A percentile compares a stretch with the other conserved stretches of the same genome.
These are phyloP conservation scores for Zizania latifolia DNA, from an alignment of 176 grass and related monocot species.

Conservation along the genomic window DNA sequence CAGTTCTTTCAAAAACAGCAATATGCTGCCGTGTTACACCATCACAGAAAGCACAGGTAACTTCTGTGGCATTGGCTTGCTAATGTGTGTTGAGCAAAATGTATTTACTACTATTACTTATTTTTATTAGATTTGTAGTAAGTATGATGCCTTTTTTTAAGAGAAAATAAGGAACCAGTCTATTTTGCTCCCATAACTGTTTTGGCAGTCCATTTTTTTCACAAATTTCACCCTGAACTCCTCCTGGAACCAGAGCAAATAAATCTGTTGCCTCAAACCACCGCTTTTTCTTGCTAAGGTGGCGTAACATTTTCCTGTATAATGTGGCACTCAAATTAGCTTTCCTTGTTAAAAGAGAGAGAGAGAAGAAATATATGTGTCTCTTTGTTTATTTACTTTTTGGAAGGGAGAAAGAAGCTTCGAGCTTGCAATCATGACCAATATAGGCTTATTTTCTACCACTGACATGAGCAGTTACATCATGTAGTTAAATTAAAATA, in stretches of 20 bases:
- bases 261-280: neutral
- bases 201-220: neutral
- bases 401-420: neutral
- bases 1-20: conserved; percentile 83
- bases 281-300: neutral
- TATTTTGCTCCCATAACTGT: neutral
- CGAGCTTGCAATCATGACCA: neutral
- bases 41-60: conserved; percentile 97
- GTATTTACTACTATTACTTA: conserved; percentile 5
- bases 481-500: conserved; percentile 1
- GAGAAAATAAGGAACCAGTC: neutral
- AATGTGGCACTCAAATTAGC: neutral
- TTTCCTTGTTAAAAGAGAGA: neutral
- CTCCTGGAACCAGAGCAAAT: neutral
- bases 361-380: neutral
- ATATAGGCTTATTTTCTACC: neutral
- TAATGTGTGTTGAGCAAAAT: conserved; percentile 10
- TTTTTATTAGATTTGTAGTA: neutral
- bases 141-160: neutral
- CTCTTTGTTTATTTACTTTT: neutral
- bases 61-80: neutral
- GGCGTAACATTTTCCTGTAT: neutral
- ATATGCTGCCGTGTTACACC: conserved; percentile 97
- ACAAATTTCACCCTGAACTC: neutral
- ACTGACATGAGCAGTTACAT: neutral